Conservation (phyloP, 768 basidiomycete genomes). For the Lactarius akahatsu region DNA sequence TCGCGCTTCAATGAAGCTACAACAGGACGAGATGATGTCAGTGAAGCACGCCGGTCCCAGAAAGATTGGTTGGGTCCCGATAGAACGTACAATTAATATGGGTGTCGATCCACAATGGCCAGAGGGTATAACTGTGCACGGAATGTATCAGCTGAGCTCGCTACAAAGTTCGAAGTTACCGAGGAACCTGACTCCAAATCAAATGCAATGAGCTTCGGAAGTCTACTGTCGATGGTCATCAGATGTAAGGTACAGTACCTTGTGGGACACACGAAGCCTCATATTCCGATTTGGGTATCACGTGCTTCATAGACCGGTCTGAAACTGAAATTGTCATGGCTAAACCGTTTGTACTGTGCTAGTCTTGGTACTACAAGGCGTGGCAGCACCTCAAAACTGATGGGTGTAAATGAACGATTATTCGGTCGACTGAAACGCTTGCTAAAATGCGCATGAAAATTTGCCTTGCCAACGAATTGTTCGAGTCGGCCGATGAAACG, state of each 20-base stretch:
- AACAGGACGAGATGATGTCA: neutral
- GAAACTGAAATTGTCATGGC: too few species aligned
- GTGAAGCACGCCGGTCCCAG: too few species aligned
- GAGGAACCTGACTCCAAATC: slow-evolving; percentile 70
- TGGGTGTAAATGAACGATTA: too few species aligned
- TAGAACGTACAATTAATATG: slow-evolving; percentile 54
- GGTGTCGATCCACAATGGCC: slow-evolving; percentile 86
- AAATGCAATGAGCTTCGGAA: slow-evolving; percentile 72
- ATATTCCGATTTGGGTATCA: neutral
- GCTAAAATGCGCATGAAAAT: neutral
- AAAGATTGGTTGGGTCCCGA: slow-evolving; percentile 1
- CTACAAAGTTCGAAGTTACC: neutral
- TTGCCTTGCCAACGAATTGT: neutral
- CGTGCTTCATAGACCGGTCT: neutral
- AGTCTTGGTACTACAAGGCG: neutral
- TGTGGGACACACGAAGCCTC: too few species aligned
- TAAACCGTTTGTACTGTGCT: too few species aligned
- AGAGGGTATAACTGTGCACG: slow-evolving; percentile 69
- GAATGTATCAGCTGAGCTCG: slow-evolving; percentile 1
- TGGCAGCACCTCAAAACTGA: too few species aligned
- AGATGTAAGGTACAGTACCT: neutral
- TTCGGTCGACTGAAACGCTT: too few species aligned
- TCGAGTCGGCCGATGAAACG: slow-evolving; percentile 9
- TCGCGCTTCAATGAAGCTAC: slow-evolving; percentile 55
- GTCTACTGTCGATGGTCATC: slow-evolving; percentile 35